These are phyloP conservation scores for Fusarium nanum DNA, from an alignment of 2,329 filamentous ascomycete genomes.

Conservation along the genomic window DNA sequence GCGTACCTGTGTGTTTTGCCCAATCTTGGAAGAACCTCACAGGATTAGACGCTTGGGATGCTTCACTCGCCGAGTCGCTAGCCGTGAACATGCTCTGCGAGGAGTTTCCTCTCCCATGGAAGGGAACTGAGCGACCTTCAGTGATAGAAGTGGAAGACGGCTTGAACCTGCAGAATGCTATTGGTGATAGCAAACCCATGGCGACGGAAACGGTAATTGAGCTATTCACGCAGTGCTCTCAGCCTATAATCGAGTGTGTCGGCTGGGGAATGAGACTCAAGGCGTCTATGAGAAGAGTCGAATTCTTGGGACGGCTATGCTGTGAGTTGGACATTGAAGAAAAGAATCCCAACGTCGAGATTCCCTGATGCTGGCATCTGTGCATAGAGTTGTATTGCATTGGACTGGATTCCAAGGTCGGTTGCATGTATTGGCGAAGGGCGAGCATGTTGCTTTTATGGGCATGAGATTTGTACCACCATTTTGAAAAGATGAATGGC, in stretches of 20 bases:
- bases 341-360: conserved; percentile 33
- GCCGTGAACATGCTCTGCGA: conserved; percentile 45
- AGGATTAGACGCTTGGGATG: conserved; percentile 34
- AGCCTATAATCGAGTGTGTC: conserved; percentile 39
- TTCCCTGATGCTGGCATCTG: conserved; percentile 33
- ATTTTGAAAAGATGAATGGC: not conserved
- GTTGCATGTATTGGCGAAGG: conserved; percentile 16
- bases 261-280: conserved; percentile 41
- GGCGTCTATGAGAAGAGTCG: conserved; percentile 40
- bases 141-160: conserved; percentile 45
- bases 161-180: conserved; percentile 35
- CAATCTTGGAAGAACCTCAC: conserved; percentile 45
- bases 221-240: conserved; percentile 42
- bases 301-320: conserved; percentile 42
- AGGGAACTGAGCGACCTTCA: conserved; percentile 35
- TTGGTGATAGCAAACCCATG: conserved; percentile 39
- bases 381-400: conserved; percentile 23
- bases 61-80: conserved; percentile 37
- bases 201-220: conserved; percentile 41
- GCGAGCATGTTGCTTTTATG: conserved; percentile 18
- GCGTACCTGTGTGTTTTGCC: conserved; percentile 45
- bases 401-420: not conserved
- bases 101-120: conserved; percentile 43
- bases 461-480: conserved; percentile 14
- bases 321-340: conserved; percentile 46